phyloP scores from a whole-genome alignment of 75 land plant genomes.

The Pinus taeda region DNA sequence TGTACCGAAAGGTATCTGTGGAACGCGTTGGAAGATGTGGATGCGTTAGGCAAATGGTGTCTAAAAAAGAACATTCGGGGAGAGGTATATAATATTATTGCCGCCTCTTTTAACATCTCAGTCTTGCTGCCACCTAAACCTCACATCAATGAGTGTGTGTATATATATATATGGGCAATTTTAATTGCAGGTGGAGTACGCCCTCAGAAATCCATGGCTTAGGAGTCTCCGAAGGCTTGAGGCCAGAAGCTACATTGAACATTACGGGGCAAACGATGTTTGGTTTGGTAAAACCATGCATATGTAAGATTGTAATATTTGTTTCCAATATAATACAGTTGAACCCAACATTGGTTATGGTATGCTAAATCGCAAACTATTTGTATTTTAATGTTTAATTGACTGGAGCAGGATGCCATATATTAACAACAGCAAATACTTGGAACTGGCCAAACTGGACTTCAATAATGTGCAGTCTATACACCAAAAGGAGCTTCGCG shows the following conservation, averaged over 20 bases:
- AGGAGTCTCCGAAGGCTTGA: slow-evolving; percentile 23
- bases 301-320: neutral
- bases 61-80: slow-evolving; percentile 13
- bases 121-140: no score
- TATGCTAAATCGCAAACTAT: no score
- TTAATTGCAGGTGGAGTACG: slow-evolving; percentile 19
- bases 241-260: slow-evolving; percentile 23
- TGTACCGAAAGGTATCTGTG: slow-evolving; percentile 9
- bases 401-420: slow-evolving; percentile 40
- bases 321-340: no score
- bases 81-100: slow-evolving; percentile 12
- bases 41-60: slow-evolving; percentile 23
- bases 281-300: slow-evolving; percentile 42
- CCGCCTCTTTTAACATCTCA: no score
- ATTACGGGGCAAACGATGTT: slow-evolving; percentile 33
- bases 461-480: slow-evolving; percentile 36
- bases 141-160: no score
- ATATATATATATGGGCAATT: neutral
- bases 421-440: slow-evolving; percentile 30
- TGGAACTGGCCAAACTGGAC: slow-evolving; percentile 53
- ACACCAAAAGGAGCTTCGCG: slow-evolving; percentile 29
- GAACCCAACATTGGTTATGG: no score
- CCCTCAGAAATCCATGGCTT: slow-evolving; percentile 22
- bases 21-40: slow-evolving; percentile 7
- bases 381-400: no score